A percentile compares a stretch with the other conserved stretches of the same genome.
Conservation (phyloP, 1,139 yeast species). For the Yamadazyma pseudoaaseri region DNA sequence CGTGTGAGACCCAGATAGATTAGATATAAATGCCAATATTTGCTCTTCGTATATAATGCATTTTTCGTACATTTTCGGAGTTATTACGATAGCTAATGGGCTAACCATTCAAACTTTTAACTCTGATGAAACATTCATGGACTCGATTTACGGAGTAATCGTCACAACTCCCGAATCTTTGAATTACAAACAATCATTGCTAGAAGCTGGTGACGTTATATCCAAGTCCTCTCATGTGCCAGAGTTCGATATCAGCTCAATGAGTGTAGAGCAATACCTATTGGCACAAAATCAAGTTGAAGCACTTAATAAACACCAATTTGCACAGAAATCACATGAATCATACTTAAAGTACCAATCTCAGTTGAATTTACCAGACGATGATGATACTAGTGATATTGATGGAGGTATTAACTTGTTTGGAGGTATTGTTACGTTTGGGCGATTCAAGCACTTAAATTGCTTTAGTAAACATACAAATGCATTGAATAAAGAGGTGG, state of each 20-base stretch:
- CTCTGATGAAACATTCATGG: slow-evolving; percentile 20
- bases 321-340: slow-evolving; percentile 14
- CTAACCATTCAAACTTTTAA: too few relatives aligned
- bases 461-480: slow-evolving; percentile 29
- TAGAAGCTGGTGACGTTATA: slow-evolving; percentile 1
- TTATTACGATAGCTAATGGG: too few relatives aligned
- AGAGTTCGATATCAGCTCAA: slow-evolving; percentile 3
- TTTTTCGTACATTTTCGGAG: too few relatives aligned
- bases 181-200: slow-evolving; percentile 4
- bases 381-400: slow-evolving; percentile 38
- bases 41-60: too few relatives aligned
- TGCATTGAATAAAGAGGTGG: slow-evolving; percentile 16
- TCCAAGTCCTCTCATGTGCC: neutral
- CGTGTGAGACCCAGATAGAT: too few relatives aligned
- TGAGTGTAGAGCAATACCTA: slow-evolving; percentile 7
- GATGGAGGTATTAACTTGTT: slow-evolving; percentile 21
- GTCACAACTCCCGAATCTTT: slow-evolving; percentile 9
- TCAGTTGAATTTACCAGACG: slow-evolving; percentile 29
- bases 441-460: slow-evolving; percentile 35
- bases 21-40: too few relatives aligned
- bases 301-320: slow-evolving; percentile 1
- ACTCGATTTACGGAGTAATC: slow-evolving; percentile 20
- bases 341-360: slow-evolving; percentile 20
- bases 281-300: slow-evolving; percentile 4
- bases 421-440: slow-evolving; percentile 50